Base-by-base conservation (phyloP, 1,284 basidiomycete genomes). In the Naganishia albida region DNA sequence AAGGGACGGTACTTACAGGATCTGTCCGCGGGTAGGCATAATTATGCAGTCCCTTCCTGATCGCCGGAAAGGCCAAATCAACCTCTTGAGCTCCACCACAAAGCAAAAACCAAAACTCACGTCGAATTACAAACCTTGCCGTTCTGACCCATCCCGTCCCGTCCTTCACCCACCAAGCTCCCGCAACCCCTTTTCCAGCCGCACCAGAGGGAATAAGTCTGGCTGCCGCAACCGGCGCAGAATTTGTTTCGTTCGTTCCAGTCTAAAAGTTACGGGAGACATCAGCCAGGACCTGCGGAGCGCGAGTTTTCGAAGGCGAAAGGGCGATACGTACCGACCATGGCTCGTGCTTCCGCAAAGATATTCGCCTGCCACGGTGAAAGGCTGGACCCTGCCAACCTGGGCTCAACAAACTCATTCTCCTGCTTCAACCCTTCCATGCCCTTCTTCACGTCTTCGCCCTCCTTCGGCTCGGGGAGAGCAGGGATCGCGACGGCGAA, bases 171-270 rank as follows among this genome's bases (percentile, higher is more conserved):
- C 1, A 67, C 62, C 16, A 67, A 23, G 20, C 48, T 53, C 28
- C 52, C 63, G 75, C 95, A 99, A 7, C 85, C 83, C 3, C 93
- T 80, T 79, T 99, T 99, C 92, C 93, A 98, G 0, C 95, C 95
- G 4, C 87, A 92, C 93, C 94, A 98, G 69, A 92, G 83, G 0
- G 91, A 90, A 75, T 93, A 91, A 0, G 88, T 86, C 3, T 83
- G 83, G 0, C 87, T 85, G 1, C 93, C 91, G 76, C 95, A 98
- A 0, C 85, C 87, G 1, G 93, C 85, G 75, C 95, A 99, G 80
- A 90, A 96, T 87, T 87, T 90, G 76, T 93, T 93, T 63, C 91
- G 82, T 55, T 81, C 81, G 75, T 94, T 94, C 93, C 93, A 96
- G 75, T 95, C 93, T 7, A 88, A 82, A 83, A 63, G 34, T 34